A percentile compares a stretch with the other conserved stretches of the same genome.
These are phyloP conservation scores for Glycine soja DNA, from an alignment of 306 rosid species.

Conservation along the genomic window DNA sequence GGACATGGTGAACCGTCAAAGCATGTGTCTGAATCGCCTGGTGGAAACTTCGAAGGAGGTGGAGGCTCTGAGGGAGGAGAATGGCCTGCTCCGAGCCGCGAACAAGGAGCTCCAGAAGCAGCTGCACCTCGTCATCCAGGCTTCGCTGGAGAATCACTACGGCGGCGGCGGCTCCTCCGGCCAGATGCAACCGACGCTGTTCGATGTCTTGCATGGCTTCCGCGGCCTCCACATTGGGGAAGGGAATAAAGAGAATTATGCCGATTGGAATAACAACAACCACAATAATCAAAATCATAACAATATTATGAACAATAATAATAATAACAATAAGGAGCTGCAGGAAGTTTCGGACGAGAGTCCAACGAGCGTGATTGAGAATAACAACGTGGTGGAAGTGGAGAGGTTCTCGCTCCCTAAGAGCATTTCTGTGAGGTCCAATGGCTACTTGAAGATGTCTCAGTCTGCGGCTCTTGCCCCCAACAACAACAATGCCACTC, in stretches of 20 bases:
- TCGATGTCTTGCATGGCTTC: slow-evolving; percentile 54
- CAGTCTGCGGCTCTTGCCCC: slow-evolving; percentile 48
- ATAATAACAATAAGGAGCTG: slow-evolving; percentile 26
- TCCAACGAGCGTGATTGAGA: slow-evolving; percentile 72
- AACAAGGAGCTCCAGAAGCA: slow-evolving; percentile 79
- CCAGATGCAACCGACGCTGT: slow-evolving; percentile 47
- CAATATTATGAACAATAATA: slow-evolving; percentile 14
- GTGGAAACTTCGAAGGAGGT: slow-evolving; percentile 72
- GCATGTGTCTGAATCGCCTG: slow-evolving; percentile 75
- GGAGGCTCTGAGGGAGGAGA: slow-evolving; percentile 74
- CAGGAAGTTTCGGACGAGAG: slow-evolving; percentile 62
- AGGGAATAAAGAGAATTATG: slow-evolving; percentile 53
- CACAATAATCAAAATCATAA: not conserved
- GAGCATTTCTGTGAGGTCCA: slow-evolving; percentile 91
- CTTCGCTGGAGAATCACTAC: slow-evolving; percentile 55
- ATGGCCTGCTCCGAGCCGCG: slow-evolving; percentile 66
- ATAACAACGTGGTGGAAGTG: slow-evolving; percentile 56
- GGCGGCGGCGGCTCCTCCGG: slow-evolving; percentile 53
- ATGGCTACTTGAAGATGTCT: slow-evolving; percentile 73
- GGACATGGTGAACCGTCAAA: slow-evolving; percentile 89
- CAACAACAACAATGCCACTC: slow-evolving; percentile 47
- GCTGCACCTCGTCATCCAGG: slow-evolving; percentile 66
- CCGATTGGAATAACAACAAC: slow-evolving; percentile 51
- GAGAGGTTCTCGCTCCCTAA: slow-evolving; percentile 83
- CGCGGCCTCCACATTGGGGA: slow-evolving; percentile 47